Percentiles rank a stretch among this genome's conserved stretches.
Conservation (phyloP, 2,329 filamentous ascomycete species). For the Pseudogymnoascus sp. region DNA sequence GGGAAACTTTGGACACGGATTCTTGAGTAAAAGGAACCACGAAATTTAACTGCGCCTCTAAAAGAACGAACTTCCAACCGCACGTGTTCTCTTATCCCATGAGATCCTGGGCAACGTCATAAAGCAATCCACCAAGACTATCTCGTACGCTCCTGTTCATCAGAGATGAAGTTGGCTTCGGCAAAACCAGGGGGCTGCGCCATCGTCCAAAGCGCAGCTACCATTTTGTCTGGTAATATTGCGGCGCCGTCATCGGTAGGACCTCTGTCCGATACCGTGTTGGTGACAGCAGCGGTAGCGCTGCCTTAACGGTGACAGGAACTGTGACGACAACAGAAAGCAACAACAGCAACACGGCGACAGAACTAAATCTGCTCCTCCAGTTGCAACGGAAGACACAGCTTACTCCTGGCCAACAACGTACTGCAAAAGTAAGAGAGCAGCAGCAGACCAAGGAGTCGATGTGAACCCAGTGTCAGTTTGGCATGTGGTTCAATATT, state of each 20-base stretch:
- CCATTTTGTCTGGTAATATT: neutral
- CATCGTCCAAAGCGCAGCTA: neutral
- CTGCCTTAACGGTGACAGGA: neutral
- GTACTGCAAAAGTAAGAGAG: neutral
- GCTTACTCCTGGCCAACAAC: neutral
- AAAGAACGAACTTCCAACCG: neutral
- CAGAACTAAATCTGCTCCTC: neutral
- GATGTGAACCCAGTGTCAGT: neutral
- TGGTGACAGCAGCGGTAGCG: neutral
- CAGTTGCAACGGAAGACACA: neutral
- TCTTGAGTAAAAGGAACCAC: neutral
- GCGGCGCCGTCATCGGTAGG: neutral
- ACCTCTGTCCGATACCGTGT: neutral
- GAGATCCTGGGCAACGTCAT: neutral
- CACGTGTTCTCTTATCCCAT: neutral
- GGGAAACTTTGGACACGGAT: neutral
- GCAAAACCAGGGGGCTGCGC: neutral
- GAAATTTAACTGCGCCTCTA: neutral
- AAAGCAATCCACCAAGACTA: neutral
- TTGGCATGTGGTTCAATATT: neutral
- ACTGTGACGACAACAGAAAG: neutral
- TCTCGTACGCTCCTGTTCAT: neutral
- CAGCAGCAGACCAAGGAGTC: neutral
- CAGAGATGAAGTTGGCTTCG: neutral
- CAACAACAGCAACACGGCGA: neutral